Evolutionary conservation across 2,329 filamentous ascomycete genomes (phyloP).

Genomic region (Fusarium nematophilum): DNA sequence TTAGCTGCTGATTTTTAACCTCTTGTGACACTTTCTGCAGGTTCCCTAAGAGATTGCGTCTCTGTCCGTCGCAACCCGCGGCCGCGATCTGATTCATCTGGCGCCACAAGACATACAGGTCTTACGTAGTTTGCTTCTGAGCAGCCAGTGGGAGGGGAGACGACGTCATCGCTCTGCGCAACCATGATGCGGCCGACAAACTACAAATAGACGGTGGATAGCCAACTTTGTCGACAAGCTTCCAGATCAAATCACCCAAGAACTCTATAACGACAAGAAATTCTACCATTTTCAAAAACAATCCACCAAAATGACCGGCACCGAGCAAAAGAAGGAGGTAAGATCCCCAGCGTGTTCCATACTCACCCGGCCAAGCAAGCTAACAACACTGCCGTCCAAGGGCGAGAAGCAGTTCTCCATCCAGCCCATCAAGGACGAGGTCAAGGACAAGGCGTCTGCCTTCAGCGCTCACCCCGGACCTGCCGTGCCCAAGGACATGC

Average conservation of each 20-base stretch:
- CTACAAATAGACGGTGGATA: constrained; percentile 40
- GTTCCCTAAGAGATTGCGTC: constrained; percentile 21
- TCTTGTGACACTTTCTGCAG: constrained; percentile 36
- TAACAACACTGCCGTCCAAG: constrained; percentile 37
- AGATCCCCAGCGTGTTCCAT: constrained; percentile 3
- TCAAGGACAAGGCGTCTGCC: constrained; percentile 60
- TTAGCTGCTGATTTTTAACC: constrained; percentile 9
- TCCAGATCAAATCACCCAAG: constrained; percentile 14
- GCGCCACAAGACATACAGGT: constrained; percentile 30
- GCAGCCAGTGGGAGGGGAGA: constrained; percentile 18
- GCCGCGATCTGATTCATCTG: constrained; percentile 9
- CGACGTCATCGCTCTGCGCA: constrained; percentile 41
- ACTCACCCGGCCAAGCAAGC: not conserved
- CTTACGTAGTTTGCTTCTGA: constrained; percentile 34
- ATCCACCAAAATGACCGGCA: constrained; percentile 44
- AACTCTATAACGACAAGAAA: constrained; percentile 6
- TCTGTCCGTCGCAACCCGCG: constrained; percentile 21
- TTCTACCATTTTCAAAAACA: constrained; percentile 6
- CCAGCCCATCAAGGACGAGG: constrained; percentile 58
- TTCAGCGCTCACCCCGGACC: constrained; percentile 69
- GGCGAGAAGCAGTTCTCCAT: constrained; percentile 59
- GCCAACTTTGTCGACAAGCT: constrained; percentile 6
- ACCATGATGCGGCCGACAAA: constrained; percentile 18
- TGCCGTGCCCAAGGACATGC: constrained; percentile 64
- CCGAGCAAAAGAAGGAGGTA: constrained; percentile 48